A percentile compares a stretch with the other conserved stretches of the same genome.
These are phyloP conservation scores for Stemphylium beticola DNA, from an alignment of 2,329 filamentous ascomycete species.

Conservation along the genomic window DNA sequence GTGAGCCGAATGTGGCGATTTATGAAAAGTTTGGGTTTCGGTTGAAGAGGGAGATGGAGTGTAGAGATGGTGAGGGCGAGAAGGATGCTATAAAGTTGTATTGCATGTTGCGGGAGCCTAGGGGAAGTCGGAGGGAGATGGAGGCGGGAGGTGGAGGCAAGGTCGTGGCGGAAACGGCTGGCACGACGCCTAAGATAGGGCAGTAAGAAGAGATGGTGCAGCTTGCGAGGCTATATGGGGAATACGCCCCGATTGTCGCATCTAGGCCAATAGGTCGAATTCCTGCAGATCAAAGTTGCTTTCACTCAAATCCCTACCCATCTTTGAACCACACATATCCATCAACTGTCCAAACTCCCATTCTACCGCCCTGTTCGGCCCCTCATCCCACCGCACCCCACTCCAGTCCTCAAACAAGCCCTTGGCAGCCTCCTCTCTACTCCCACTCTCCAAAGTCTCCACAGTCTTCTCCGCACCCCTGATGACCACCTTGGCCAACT, in stretches of 20 bases:
- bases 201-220: too few species aligned
- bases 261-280: too few species aligned
- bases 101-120: slow-evolving; percentile 55
- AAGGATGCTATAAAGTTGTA: slow-evolving; percentile 50
- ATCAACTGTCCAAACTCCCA: slow-evolving; percentile 24
- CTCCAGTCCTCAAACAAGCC: slow-evolving; percentile 37
- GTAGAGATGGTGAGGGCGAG: slow-evolving; percentile 66
- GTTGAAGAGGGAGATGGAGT: slow-evolving; percentile 69
- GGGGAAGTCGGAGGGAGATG: not conserved
- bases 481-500: slow-evolving; percentile 21
- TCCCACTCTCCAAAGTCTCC: slow-evolving; percentile 12
- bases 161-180: too few species aligned
- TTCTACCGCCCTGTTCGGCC: slow-evolving; percentile 23
- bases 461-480: slow-evolving; percentile 30
- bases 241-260: too few species aligned
- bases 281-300: not conserved
- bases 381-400: slow-evolving; percentile 36
- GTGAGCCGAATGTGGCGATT: slow-evolving; percentile 71
- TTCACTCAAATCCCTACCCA: not conserved
- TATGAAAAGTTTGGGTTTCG: slow-evolving; percentile 74
- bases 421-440: slow-evolving; percentile 31
- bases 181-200: too few species aligned
- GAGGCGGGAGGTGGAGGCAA: too few species aligned
- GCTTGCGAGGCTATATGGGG: too few species aligned
- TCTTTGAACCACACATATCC: slow-evolving; percentile 5